phyloP scores from a whole-genome alignment of 192 early-diverging fungal genomes.

The Podila minutissima region DNA sequence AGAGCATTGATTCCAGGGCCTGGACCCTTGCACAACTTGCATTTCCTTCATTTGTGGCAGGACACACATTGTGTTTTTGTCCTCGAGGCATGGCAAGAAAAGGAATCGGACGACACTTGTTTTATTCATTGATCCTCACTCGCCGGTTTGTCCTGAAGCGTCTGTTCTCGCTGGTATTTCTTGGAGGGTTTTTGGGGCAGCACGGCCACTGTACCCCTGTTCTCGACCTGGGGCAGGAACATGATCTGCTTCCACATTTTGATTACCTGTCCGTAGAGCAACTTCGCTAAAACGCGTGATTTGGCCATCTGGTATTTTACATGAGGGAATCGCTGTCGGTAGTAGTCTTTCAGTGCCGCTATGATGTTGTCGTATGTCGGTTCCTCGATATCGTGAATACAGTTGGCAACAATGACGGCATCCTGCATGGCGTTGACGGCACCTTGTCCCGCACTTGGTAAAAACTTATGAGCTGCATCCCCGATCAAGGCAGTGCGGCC shows the following conservation, averaged over 20 bases:
- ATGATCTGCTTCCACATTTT: not conserved
- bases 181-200: not conserved
- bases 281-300: not conserved
- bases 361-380: not conserved
- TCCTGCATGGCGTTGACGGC: slow-evolving; percentile 2
- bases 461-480: not conserved
- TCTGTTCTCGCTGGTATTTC: not conserved
- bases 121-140: too few relatives aligned
- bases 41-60: too few relatives aligned
- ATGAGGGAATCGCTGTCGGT: not conserved
- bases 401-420: not conserved
- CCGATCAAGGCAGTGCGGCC: not conserved
- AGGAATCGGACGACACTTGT: too few relatives aligned
- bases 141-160: not conserved
- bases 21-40: too few relatives aligned
- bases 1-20: too few relatives aligned
- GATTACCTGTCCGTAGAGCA: not conserved
- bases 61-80: too few relatives aligned
- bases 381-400: not conserved
- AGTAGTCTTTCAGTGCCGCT: not conserved
- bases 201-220: not conserved
- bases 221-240: not conserved
- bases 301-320: slow-evolving; percentile 5
- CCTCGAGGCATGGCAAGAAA: too few relatives aligned
- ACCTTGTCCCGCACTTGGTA: not conserved